Conservation (phyloP, 352 stramenopile genomes). For the Pythium periplocum region DNA sequence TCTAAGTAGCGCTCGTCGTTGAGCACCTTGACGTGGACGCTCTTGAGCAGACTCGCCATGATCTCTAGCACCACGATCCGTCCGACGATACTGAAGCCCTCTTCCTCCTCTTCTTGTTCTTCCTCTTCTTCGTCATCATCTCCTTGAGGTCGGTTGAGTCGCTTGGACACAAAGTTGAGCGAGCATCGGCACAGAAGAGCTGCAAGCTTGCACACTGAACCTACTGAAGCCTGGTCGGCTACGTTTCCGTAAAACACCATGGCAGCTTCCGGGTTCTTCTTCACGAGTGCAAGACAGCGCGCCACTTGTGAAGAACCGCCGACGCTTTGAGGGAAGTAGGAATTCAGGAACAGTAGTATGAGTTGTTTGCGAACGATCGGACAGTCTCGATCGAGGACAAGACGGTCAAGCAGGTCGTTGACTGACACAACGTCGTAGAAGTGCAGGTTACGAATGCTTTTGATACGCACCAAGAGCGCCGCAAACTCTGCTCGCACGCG, state of each 20-base stretch:
- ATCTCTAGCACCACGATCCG: slow-evolving; percentile 75
- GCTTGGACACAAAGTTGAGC: slow-evolving; percentile 69
- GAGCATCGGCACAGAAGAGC: slow-evolving; percentile 72
- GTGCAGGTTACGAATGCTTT: slow-evolving; percentile 83
- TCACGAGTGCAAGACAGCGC: slow-evolving; percentile 69
- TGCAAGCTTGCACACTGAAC: slow-evolving; percentile 77
- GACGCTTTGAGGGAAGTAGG: slow-evolving; percentile 82
- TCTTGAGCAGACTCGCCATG: slow-evolving; percentile 67
- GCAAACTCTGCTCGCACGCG: slow-evolving; percentile 77
- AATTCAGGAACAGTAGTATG: slow-evolving; percentile 80
- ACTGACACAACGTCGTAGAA: slow-evolving; percentile 85
- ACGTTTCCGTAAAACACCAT: slow-evolving; percentile 83
- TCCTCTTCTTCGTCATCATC: slow-evolving; percentile 41
- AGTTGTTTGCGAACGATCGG: slow-evolving; percentile 66
- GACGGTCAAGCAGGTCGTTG: slow-evolving; percentile 64
- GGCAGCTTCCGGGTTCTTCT: slow-evolving; percentile 75
- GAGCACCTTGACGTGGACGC: slow-evolving; percentile 66
- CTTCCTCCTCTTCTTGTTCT: slow-evolving; percentile 55
- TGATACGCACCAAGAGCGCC: slow-evolving; percentile 76
- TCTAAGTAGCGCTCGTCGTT: slow-evolving; percentile 60
- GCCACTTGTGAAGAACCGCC: slow-evolving; percentile 77
- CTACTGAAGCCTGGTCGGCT: slow-evolving; percentile 64
- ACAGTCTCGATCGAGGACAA: slow-evolving; percentile 60
- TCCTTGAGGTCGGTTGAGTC: slow-evolving; percentile 37
- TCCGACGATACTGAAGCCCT: slow-evolving; percentile 59